Evolutionary conservation across 164 flowering plant species (phyloP).

Genomic region (Tetracentron sinense): DNA sequence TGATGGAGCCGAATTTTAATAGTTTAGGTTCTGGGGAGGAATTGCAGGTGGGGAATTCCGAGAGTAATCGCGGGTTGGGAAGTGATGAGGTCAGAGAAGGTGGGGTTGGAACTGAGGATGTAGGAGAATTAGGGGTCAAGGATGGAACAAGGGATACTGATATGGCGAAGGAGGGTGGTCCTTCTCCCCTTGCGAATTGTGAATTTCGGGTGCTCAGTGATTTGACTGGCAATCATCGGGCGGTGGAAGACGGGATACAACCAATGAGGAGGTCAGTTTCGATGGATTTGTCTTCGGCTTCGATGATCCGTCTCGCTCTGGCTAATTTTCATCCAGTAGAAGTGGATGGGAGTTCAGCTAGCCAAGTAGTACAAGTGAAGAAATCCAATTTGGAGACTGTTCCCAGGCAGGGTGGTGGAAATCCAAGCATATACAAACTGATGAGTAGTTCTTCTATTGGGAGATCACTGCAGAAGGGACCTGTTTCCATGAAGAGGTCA

Average conservation of each 20-base stretch:
- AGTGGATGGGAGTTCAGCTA: constrained; percentile 20
- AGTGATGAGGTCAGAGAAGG: background rate
- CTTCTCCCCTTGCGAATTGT: constrained; percentile 3
- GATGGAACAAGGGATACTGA: constrained; percentile 6
- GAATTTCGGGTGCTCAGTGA: constrained; percentile 28
- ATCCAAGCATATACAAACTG: constrained; percentile 24
- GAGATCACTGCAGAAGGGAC: constrained; percentile 22
- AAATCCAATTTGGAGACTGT: constrained; percentile 5
- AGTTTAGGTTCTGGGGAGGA: constrained; percentile 9
- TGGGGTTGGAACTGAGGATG: constrained; percentile 17
- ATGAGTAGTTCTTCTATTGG: constrained; percentile 34
- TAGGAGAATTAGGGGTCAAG: constrained; percentile 6
- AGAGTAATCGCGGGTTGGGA: constrained; percentile 15
- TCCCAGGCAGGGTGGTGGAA: constrained; percentile 16
- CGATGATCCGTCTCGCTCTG: constrained; percentile 22
- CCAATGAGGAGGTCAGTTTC: constrained; percentile 52
- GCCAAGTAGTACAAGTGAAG: background rate
- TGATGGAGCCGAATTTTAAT: constrained; percentile 8
- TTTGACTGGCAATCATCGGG: constrained; percentile 20
- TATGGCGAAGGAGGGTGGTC: background rate
- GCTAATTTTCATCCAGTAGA: constrained; percentile 12
- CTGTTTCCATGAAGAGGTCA: constrained; percentile 49
- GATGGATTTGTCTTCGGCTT: constrained; percentile 38
- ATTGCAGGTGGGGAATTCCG: constrained; percentile 24
- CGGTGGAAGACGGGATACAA: constrained; percentile 20